Conservation (phyloP, 306 rosid genomes). For the Dalbergia oliveri region DNA sequence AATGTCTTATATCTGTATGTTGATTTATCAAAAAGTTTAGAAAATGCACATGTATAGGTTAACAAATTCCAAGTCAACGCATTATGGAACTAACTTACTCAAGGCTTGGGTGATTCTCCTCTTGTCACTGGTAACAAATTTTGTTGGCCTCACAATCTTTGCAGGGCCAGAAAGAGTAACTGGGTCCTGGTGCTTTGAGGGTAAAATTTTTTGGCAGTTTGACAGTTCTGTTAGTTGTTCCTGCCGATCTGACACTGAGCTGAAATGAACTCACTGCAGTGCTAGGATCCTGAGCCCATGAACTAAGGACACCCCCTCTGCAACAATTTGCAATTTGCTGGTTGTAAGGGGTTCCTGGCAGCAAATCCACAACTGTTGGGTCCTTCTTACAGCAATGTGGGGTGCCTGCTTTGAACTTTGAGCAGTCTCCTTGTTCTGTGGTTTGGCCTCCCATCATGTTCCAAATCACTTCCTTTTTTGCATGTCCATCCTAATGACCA, state of each 20-base stretch:
- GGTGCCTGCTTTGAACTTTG: slow-evolving; percentile 71
- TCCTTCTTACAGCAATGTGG: slow-evolving; percentile 95
- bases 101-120: slow-evolving; percentile 89
- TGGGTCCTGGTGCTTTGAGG: slow-evolving; percentile 86
- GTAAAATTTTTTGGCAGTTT: slow-evolving; percentile 83
- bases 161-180: slow-evolving; percentile 91
- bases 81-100: slow-evolving; percentile 67
- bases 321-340: slow-evolving; percentile 97
- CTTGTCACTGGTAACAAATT: slow-evolving; percentile 70
- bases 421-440: slow-evolving; percentile 97
- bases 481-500: slow-evolving; percentile 97
- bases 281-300: slow-evolving; percentile 85
- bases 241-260: slow-evolving; percentile 93
- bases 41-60: neutral
- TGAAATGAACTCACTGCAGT: slow-evolving; percentile 88
- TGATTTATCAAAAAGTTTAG: slow-evolving; percentile 19
- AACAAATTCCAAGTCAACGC: neutral
- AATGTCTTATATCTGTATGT: slow-evolving; percentile 21
- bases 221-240: slow-evolving; percentile 90
- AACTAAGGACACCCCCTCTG: slow-evolving; percentile 85
- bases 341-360: slow-evolving; percentile 95
- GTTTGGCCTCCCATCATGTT: slow-evolving; percentile 91
- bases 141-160: slow-evolving; percentile 70
- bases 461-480: slow-evolving; percentile 96
- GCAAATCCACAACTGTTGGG: slow-evolving; percentile 88